Evolutionary conservation across 768 basidiomycete genomes (phyloP), one percentile per base, ranked within the genome.

Genomic region (Mycena haematopus): DNA sequence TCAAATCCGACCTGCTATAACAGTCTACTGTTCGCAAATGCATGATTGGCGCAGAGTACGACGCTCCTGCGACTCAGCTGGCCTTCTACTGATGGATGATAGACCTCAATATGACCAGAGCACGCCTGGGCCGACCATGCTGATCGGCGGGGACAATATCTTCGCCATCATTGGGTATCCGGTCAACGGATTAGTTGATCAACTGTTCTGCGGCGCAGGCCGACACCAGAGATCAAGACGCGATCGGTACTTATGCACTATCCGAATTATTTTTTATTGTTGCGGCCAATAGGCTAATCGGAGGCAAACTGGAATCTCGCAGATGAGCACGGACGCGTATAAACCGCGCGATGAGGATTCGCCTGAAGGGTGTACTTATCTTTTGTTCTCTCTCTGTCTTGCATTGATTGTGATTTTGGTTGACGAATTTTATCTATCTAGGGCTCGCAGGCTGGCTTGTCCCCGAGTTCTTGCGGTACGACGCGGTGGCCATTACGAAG

Each of bases 1-100:
- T 56, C 22, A 62, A 55, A 36, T 62, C 24, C 35, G 54, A 62
- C 22, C 53, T n/a, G n/a, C n/a, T n/a, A n/a, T n/a, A n/a, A n/a
- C n/a, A n/a, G n/a, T n/a, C n/a, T n/a, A n/a, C n/a, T n/a, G n/a
- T n/a, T 31, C 58, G 58, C 13, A 59, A 19, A 47, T 55, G 42
- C 35, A 59, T 58, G 57, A 8, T 65, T 51, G 57, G 58, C 29
- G 17, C 52, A 38, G 35, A 54, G 49, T 55, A 54, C 50, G 51
- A 60, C 31, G 58, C 63, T 10, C 63, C 63, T 24, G 14, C 52
- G 4, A 40, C 31, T 36, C 47, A 9, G 15, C 13, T 60, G 21
- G 58, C 24, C 2, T 52, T 59, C 24, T 65, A 65, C 45, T 58
- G 63, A 1, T 65, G 63, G 58, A 59, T 65, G 52, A 21, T 65